These are phyloP conservation scores for Xerophyta viscosa DNA, from an alignment of 106 monocot genomes.

Conservation along the genomic window DNA sequence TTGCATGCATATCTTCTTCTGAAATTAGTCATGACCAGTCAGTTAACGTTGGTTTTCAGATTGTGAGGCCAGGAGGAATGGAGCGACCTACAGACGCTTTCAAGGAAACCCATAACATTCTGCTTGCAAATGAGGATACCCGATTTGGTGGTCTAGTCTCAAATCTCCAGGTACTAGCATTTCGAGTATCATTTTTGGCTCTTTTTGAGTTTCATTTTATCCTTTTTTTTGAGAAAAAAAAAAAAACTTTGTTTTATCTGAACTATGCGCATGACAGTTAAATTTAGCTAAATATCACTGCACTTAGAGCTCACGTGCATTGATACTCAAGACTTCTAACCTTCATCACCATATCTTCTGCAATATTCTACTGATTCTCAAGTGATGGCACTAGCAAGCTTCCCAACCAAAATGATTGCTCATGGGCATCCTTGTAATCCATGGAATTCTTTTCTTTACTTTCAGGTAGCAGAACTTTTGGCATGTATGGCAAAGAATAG, in stretches of 20 bases:
- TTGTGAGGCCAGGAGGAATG: conserved; percentile 94
- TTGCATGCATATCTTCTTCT: not conserved
- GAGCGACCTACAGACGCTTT: conserved; percentile 93
- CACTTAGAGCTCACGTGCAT: too few species aligned
- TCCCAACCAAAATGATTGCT: too few species aligned
- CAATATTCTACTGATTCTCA: too few species aligned
- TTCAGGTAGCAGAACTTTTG: conserved; percentile 85
- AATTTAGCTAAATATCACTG: too few species aligned
- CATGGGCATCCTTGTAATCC: not conserved
- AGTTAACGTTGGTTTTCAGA: conserved; percentile 26
- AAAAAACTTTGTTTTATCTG: too few species aligned
- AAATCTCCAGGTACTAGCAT: conserved; percentile 68
- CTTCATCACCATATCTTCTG: too few species aligned
- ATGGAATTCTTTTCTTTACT: not conserved
- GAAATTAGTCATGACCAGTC: not conserved
- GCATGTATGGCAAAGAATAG: conserved; percentile 85
- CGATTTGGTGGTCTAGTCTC: conserved; percentile 90
- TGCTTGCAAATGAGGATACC: conserved; percentile 81
- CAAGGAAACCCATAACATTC: conserved; percentile 93
- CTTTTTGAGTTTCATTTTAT: not conserved
- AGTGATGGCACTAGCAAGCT: too few species aligned
- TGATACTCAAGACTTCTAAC: too few species aligned
- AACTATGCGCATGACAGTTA: too few species aligned
- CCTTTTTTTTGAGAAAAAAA: too few species aligned
- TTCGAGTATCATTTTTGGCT: not conserved